A percentile compares a stretch with the other conserved stretches of the same genome.
Evolutionary conservation across 1,139 yeast genomes (phyloP).

Genomic region (Hyphopichia fennica): DNA sequence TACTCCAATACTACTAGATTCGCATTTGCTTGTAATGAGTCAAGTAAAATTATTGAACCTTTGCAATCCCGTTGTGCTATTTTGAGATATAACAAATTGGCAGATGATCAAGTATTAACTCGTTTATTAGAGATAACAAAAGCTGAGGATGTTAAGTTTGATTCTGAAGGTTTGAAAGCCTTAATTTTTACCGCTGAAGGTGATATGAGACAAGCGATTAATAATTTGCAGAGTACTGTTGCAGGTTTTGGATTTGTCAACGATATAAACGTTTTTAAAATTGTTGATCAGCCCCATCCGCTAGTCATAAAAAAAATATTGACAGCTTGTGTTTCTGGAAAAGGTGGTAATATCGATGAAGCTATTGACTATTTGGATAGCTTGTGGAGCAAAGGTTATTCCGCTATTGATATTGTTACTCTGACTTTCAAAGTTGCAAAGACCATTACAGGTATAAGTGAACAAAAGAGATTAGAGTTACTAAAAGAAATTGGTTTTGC

Average conservation of each 20-base stretch:
- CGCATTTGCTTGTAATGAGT: conserved; percentile 96
- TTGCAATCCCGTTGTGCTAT: conserved; percentile 96
- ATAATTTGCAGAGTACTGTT: conserved; percentile 88
- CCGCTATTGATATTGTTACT: conserved; percentile 89
- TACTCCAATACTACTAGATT: conserved; percentile 93
- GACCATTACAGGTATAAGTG: conserved; percentile 65
- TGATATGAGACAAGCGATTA: conserved; percentile 97
- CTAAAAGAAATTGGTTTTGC: conserved; percentile 85
- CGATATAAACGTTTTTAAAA: conserved; percentile 88
- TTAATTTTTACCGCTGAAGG: conserved; percentile 97
- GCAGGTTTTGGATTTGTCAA: conserved; percentile 91
- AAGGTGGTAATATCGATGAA: conserved; percentile 55
- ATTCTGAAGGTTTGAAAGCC: conserved; percentile 92
- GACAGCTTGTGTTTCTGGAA: conserved; percentile 41
- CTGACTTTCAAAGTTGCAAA: conserved; percentile 88
- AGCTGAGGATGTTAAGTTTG: conserved; percentile 70
- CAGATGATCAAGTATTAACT: conserved; percentile 81
- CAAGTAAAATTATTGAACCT: conserved; percentile 94
- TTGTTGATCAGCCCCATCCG: conserved; percentile 97
- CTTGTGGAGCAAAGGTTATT: conserved; percentile 88
- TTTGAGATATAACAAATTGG: conserved; percentile 74
- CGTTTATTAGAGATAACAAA: conserved; percentile 73
- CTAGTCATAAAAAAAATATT: conserved; percentile 77
- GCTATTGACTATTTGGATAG: conserved; percentile 66
- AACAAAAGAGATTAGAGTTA: conserved; percentile 67